These are phyloP conservation scores for Solanum lycopersicoides DNA, from an alignment of 257 asterid species.

Conservation along the genomic window DNA sequence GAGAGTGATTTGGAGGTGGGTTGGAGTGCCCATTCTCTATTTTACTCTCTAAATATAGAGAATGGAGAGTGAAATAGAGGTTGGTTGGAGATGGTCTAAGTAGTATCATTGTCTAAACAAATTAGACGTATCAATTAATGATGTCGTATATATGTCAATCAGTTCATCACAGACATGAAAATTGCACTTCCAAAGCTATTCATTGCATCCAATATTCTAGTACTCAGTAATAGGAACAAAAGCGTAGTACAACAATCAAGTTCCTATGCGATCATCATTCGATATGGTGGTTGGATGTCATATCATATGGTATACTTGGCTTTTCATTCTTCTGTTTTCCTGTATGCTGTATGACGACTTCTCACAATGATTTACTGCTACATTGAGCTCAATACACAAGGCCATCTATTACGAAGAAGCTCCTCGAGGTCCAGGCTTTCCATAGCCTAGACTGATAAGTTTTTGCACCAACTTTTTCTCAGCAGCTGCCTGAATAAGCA, in stretches of 20 bases:
- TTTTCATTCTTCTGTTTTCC: neutral
- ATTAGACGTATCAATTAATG: neutral
- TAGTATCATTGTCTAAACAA: neutral
- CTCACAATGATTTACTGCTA: neutral
- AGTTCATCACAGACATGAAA: neutral
- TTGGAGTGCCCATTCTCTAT: no score
- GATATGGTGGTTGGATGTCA: neutral
- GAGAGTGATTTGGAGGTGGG: no score
- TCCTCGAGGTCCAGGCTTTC: slow-evolving; percentile 27
- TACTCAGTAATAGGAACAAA: neutral
- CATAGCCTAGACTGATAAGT: slow-evolving; percentile 57
- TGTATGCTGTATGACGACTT: neutral
- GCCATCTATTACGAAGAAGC: neutral
- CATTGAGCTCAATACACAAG: neutral
- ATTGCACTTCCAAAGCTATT: neutral
- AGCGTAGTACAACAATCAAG: neutral
- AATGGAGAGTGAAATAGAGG: no score
- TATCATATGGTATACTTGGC: neutral
- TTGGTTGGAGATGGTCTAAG: no score
- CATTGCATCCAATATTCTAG: neutral
- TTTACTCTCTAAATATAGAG: no score
- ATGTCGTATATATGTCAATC: neutral
- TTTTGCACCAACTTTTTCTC: slow-evolving; percentile 72
- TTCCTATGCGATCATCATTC: neutral
- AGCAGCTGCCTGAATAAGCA: slow-evolving; percentile 58